These are phyloP conservation scores for Senna tora DNA, from an alignment of 306 rosid species.

Conservation along the genomic window DNA sequence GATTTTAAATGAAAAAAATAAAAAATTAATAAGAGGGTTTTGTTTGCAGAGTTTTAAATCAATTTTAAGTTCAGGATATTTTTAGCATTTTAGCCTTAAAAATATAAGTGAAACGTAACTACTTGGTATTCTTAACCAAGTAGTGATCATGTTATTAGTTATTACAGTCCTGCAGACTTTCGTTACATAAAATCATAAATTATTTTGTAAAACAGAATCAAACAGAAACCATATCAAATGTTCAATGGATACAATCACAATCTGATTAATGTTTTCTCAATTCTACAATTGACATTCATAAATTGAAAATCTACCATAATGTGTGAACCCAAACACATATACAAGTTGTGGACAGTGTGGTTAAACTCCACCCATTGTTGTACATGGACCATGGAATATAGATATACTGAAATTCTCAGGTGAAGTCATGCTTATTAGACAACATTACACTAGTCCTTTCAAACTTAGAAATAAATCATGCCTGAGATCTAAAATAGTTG, in stretches of 20 bases:
- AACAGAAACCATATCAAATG: not conserved
- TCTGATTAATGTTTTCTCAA: not conserved
- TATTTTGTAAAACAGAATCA: not conserved
- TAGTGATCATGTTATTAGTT: too few species aligned
- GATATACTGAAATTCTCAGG: not conserved
- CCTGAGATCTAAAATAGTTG: conserved; percentile 24
- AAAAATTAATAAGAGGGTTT: too few species aligned
- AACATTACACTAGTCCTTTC: conserved; percentile 14
- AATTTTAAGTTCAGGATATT: too few species aligned
- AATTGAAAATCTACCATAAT: not conserved
- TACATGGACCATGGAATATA: not conserved
- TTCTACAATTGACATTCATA: not conserved
- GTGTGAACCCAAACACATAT: not conserved
- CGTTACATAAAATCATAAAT: too few species aligned
- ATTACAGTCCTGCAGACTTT: too few species aligned
- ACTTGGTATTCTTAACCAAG: conserved; percentile 1
- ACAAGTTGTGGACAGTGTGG: not conserved
- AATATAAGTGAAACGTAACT: not conserved
- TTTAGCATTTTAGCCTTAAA: not conserved
- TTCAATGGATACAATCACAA: not conserved
- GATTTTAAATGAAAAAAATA: too few species aligned
- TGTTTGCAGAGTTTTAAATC: too few species aligned
- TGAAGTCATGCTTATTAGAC: not conserved
- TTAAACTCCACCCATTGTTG: not conserved
- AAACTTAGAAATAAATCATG: conserved; percentile 32